phyloP scores from a whole-genome alignment of 345 rosid genomes.

The Eucalyptus dawsonii region DNA sequence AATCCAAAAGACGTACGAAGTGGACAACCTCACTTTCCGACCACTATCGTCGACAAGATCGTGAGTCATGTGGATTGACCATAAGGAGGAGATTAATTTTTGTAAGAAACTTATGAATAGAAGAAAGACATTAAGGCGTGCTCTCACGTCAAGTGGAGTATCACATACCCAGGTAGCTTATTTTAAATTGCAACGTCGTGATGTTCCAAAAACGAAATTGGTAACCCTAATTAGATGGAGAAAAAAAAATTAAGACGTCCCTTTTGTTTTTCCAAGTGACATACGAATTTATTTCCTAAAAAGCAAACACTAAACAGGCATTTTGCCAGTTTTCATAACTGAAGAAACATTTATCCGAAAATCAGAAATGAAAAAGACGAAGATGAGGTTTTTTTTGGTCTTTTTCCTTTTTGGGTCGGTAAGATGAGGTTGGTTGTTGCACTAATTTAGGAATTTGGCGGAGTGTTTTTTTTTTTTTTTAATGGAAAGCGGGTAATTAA shows the following conservation, averaged over 20 bases:
- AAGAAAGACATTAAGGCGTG: neutral
- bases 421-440: neutral
- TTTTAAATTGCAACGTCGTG: neutral
- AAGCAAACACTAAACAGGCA: neutral
- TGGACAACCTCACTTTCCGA: neutral
- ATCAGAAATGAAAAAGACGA: neutral
- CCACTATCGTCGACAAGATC: neutral
- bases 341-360: neutral
- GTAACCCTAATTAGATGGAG: neutral
- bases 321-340: neutral
- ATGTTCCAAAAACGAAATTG: neutral
- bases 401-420: too few relatives aligned
- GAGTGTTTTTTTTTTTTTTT: neutral
- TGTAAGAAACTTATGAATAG: neutral
- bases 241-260: neutral
- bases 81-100: neutral
- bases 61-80: neutral
- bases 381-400: neutral
- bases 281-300: neutral
- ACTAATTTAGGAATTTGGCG: neutral
- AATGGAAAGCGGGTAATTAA: neutral
- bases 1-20: neutral
- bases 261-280: neutral
- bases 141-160: neutral
- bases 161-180: neutral